Evolutionary conservation across 1,284 basidiomycete species (phyloP), one percentile per base, ranked within the genome.

Genomic region (Tetrapyrgos nigripes): DNA sequence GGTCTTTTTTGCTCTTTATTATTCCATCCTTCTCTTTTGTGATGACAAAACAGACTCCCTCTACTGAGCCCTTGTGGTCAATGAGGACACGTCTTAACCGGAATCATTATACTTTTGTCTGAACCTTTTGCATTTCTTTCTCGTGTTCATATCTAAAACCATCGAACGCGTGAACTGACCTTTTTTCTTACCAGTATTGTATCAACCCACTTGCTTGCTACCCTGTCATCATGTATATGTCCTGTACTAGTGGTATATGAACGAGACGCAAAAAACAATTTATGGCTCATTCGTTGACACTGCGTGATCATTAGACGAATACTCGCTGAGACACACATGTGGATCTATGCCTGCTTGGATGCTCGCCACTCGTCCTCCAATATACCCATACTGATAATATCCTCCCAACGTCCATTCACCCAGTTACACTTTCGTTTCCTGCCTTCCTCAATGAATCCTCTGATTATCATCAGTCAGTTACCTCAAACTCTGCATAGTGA

Each of bases 31-130:
- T 43, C 59, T 60, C 60, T 63, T 60, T 60, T 51, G 59, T 62
- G 91, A 92, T 92, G 90, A 91, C 83, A 86, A 83, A 76, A 82
- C 83, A 89, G 91, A 92, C 91, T 93, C 91, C 91, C 91, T 93
- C 91, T 73, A 87, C 91, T 78, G 91, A 93, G 84, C 79, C 76
- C 47, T 55, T 71, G 68, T 64, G 72, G 76, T 79, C 81, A 65
- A 70, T 88, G 90, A 86, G 81, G 91, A 91, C 80, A 74, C 73
- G 68, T 87, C 89, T 87, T 89, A 89, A 84, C 89, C 89, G 89
- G 89, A 91, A 91, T 91, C 89, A 90, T 88, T 86, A 87, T 87
- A 79, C 67, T 64, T 71, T 79, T 79, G 79, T 88, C 88, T 91
- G 88, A 91, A 70, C 59, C 52, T 50, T 24, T 55, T 31, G n/a